These are phyloP conservation scores for Clonostachys rhizophaga DNA, from an alignment of 2,329 filamentous ascomycete genomes.

Conservation along the genomic window DNA sequence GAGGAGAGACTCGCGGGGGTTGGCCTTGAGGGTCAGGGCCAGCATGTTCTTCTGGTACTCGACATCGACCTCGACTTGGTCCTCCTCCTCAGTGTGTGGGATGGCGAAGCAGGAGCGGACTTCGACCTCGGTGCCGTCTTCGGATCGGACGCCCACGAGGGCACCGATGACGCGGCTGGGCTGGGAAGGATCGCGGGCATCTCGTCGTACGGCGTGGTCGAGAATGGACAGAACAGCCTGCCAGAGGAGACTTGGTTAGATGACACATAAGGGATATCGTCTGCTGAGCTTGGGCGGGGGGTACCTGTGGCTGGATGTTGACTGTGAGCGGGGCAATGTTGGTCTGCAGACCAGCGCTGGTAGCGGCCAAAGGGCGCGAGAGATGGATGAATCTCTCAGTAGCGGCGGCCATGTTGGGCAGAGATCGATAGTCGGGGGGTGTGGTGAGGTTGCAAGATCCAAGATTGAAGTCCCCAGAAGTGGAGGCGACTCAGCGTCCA, in stretches of 20 bases:
- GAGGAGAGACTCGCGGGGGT: slow-evolving; percentile 88
- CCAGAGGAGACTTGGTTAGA: too few relatives aligned
- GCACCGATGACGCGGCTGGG: slow-evolving; percentile 96
- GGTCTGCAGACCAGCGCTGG: slow-evolving; percentile 71
- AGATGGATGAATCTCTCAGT: slow-evolving; percentile 90
- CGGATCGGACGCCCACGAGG: slow-evolving; percentile 84
- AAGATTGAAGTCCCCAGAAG: too few relatives aligned
- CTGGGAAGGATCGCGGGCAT: slow-evolving; percentile 62
- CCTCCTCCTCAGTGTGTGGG: slow-evolving; percentile 95
- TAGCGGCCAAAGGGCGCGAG: slow-evolving; percentile 83
- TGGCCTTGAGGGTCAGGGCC: slow-evolving; percentile 85
- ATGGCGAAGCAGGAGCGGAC: slow-evolving; percentile 97
- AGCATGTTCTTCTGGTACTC: slow-evolving; percentile 99
- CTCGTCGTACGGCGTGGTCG: slow-evolving; percentile 91
- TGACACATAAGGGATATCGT: neutral
- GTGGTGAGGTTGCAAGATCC: too few relatives aligned
- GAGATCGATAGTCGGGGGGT: neutral
- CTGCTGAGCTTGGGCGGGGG: slow-evolving; percentile 16
- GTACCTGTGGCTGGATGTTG: slow-evolving; percentile 91
- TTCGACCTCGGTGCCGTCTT: slow-evolving; percentile 95
- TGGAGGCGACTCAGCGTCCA: too few relatives aligned
- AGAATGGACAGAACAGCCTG: slow-evolving; percentile 72
- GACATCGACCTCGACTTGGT: slow-evolving; percentile 99
- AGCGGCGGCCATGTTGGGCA: slow-evolving; percentile 72
- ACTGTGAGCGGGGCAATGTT: slow-evolving; percentile 90